Evolutionary conservation across 2,329 filamentous ascomycete species (phyloP).

Genomic region (Thielaviopsis musarum): DNA sequence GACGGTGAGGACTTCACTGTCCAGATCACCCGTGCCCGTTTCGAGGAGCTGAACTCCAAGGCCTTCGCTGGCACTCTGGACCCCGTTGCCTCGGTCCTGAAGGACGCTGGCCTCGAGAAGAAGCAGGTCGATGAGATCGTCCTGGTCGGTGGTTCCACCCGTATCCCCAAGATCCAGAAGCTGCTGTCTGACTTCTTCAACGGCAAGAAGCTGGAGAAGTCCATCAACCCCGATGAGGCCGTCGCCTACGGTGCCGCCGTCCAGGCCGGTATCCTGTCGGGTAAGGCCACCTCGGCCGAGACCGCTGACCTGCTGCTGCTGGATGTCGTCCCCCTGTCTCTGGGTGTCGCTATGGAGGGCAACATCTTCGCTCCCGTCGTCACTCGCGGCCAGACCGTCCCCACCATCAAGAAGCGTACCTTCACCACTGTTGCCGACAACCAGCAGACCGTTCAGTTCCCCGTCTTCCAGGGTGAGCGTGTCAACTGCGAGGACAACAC

Average conservation of each 20-base stretch:
- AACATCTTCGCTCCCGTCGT: constrained; percentile 97
- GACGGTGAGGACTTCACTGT: constrained; percentile 96
- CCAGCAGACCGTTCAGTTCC: constrained; percentile 78
- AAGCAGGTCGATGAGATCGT: constrained; percentile 92
- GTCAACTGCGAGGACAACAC: constrained; percentile 98
- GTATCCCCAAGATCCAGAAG: constrained; percentile 99
- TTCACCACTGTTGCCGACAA: constrained; percentile 74
- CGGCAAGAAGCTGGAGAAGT: constrained; percentile 99
- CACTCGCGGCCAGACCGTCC: constrained; percentile 58
- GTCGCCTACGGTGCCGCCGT: constrained; percentile 98
- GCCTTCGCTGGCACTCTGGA: constrained; percentile 86
- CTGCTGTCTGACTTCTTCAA: constrained; percentile 97
- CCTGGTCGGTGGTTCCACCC: constrained; percentile 94
- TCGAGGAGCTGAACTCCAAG: constrained; percentile 96
- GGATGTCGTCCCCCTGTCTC: constrained; percentile 88
- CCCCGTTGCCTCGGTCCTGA: constrained; percentile 90
- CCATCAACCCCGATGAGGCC: constrained; percentile 98
- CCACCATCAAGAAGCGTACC: constrained; percentile 68
- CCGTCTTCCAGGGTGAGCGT: constrained; percentile 89
- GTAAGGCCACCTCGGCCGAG: constrained; percentile 91
- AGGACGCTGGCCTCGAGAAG: constrained; percentile 83
- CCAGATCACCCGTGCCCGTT: constrained; percentile 94
- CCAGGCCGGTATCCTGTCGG: constrained; percentile 95
- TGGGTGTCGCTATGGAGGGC: constrained; percentile 98
- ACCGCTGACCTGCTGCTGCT: constrained; percentile 88